phyloP scores from a whole-genome alignment of 257 asterid genomes.

The Nicotiana attenuata region DNA sequence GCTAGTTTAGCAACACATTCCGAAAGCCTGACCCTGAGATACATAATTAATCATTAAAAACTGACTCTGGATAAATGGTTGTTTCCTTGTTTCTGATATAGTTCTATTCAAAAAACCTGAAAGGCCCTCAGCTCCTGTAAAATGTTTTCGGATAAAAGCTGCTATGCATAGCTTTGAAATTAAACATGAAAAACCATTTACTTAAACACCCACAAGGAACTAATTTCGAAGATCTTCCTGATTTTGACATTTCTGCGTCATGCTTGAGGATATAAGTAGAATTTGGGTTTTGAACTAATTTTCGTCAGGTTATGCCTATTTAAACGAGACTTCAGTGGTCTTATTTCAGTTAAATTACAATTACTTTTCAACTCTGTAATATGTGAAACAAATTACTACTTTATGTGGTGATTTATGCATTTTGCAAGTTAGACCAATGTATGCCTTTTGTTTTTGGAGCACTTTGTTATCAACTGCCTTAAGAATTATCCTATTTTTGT shows the following conservation, averaged over 20 bases:
- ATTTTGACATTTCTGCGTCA: background rate
- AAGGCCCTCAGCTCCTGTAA: background rate
- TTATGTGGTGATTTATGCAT: background rate
- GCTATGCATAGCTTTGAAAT: background rate
- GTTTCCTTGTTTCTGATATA: background rate
- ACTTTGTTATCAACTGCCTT: background rate
- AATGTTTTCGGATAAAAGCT: background rate
- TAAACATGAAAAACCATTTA: background rate
- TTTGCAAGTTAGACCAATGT: background rate
- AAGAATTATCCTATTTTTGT: slow-evolving; percentile 3
- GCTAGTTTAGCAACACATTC: background rate
- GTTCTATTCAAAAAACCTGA: background rate
- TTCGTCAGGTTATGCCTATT: slow-evolving; percentile 2
- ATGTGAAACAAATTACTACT: slow-evolving; percentile 6
- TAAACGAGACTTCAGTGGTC: background rate
- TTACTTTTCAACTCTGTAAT: background rate
- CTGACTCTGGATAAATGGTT: background rate
- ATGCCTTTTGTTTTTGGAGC: background rate
- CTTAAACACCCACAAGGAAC: background rate
- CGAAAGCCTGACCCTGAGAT: background rate
- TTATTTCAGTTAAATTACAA: background rate
- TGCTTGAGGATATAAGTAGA: background rate
- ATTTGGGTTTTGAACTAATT: background rate
- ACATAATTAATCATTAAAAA: background rate
- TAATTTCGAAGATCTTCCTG: background rate